phyloP scores from a whole-genome alignment of 139 green algal genomes.

The Ettlia oleoabundans region DNA sequence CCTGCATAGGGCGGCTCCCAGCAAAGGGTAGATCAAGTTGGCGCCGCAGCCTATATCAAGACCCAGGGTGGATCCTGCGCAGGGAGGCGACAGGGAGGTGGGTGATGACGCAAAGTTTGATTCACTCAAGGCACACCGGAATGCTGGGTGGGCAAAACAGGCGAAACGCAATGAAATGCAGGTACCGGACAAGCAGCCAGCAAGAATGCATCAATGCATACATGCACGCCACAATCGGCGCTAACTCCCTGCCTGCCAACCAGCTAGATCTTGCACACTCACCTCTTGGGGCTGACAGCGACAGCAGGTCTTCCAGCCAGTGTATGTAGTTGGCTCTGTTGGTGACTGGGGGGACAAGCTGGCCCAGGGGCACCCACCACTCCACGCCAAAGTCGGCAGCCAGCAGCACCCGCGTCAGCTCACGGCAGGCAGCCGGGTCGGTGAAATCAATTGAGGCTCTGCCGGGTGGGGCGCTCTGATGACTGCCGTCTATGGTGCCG shows the following conservation, averaged over 20 bases:
- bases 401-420: slow-evolving; percentile 82
- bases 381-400: slow-evolving; percentile 68
- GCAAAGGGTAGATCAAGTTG: slow-evolving; percentile 94
- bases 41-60: slow-evolving; percentile 94
- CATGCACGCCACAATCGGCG: too few species aligned
- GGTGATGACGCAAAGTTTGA: too few species aligned
- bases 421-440: slow-evolving; percentile 71
- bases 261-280: not conserved
- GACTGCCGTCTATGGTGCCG: not conserved
- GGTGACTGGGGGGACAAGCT: slow-evolving; percentile 85
- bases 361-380: slow-evolving; percentile 80
- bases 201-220: not conserved
- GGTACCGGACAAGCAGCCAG: not conserved
- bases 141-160: too few species aligned
- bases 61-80: too few species aligned
- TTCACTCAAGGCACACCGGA: too few species aligned
- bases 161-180: too few species aligned
- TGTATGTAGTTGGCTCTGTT: slow-evolving; percentile 93
- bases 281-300: slow-evolving; percentile 62
- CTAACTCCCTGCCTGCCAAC: too few species aligned
- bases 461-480: too few species aligned
- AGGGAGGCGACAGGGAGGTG: too few species aligned
- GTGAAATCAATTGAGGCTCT: slow-evolving; percentile 67
- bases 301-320: slow-evolving; percentile 91
- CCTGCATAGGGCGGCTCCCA: slow-evolving; percentile 81